phyloP scores from a whole-genome alignment of 2,329 filamentous ascomycete genomes.

The Trichophyton simii region DNA sequence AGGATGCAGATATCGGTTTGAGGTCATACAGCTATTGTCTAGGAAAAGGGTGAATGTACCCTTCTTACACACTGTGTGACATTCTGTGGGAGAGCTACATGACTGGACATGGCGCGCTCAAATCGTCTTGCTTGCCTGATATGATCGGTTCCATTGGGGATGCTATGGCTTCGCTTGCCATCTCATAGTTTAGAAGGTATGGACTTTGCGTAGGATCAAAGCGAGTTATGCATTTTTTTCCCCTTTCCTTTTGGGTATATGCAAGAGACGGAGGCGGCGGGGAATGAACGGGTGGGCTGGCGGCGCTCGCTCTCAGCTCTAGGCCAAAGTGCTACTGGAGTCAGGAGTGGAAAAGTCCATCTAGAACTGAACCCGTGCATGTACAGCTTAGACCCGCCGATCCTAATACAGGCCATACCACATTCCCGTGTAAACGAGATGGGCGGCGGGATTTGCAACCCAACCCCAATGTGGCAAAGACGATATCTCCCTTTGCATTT shows the following conservation, averaged over 20 bases:
- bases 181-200: neutral
- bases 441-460: neutral
- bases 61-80: neutral
- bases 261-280: neutral
- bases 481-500: slow-evolving; percentile 1
- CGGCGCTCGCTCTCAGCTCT: too few species aligned
- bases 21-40: slow-evolving; percentile 1
- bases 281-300: too few species aligned
- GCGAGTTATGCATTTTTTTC: too few species aligned
- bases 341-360: neutral
- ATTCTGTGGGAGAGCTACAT: neutral
- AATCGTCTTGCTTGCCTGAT: neutral
- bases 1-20: neutral
- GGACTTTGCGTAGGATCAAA: too few species aligned
- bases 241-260: neutral
- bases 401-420: neutral
- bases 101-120: neutral
- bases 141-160: neutral
- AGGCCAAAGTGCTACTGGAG: neutral
- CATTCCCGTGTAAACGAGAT: neutral
- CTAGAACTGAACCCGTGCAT: neutral
- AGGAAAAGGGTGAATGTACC: neutral
- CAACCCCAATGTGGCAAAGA: slow-evolving; percentile 1
- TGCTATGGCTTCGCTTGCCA: neutral
- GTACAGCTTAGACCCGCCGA: slow-evolving; percentile 1